Evolutionary conservation across 31 red algal species (phyloP).

Genomic region (Odonthalia washingtoniensis): DNA sequence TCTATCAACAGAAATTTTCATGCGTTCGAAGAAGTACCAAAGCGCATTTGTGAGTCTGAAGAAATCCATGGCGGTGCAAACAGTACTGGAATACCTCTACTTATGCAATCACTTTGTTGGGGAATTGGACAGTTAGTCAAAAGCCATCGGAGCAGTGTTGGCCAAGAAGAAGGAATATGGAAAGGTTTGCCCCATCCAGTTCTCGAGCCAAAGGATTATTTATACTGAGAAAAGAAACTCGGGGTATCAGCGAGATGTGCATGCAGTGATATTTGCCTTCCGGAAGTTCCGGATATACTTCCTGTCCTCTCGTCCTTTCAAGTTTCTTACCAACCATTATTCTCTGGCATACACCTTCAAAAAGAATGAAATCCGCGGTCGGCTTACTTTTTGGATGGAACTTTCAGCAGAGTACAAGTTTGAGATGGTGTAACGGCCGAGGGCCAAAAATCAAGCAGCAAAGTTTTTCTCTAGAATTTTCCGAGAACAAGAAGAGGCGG

Average conservation of each 20-base stretch:
- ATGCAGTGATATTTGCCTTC: conserved; percentile 2
- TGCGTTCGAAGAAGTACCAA: background rate
- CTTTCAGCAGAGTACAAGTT: conserved; percentile 13
- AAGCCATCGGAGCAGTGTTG: background rate
- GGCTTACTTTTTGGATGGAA: background rate
- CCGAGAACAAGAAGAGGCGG: no score
- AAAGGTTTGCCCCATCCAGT: background rate
- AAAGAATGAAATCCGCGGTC: conserved; percentile 5
- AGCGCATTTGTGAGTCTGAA: background rate
- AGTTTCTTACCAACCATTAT: background rate
- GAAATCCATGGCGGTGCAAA: background rate
- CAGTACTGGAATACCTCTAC: background rate
- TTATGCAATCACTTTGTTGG: background rate
- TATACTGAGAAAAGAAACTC: background rate
- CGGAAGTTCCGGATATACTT: background rate
- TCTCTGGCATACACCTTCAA: background rate
- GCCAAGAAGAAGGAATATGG: background rate
- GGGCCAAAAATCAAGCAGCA: background rate
- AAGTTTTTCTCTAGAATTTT: background rate
- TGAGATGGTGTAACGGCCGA: background rate
- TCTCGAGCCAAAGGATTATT: conserved; percentile 1
- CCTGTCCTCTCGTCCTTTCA: background rate
- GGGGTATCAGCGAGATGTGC: background rate
- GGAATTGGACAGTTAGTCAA: background rate
- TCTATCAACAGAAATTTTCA: background rate